These are phyloP conservation scores for Aleurites moluccanus DNA, from an alignment of 441 rosid genomes.

Conservation along the genomic window DNA sequence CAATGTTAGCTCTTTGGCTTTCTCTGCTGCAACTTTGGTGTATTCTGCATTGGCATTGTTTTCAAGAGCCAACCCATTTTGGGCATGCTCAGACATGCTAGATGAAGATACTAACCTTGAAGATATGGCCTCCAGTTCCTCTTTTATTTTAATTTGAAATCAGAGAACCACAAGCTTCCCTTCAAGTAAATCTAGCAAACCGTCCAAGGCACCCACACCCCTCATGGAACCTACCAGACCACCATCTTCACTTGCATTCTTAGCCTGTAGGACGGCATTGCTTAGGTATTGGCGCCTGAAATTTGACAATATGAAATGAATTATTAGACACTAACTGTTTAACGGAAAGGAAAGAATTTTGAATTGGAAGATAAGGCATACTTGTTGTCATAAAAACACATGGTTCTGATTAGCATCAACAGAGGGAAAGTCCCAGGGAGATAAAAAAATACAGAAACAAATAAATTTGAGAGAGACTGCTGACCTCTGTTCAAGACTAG, in stretches of 20 bases:
- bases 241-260: conserved; percentile 74
- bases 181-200: conserved; percentile 91
- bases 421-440: neutral
- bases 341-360: neutral
- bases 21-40: conserved; percentile 63
- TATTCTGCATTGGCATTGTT: conserved; percentile 41
- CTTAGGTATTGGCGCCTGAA: conserved; percentile 86
- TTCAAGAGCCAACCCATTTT: conserved; percentile 45
- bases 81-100: conserved; percentile 52
- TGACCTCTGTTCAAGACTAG: conserved; percentile 85
- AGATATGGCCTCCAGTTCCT: conserved; percentile 71
- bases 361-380: neutral
- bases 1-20: conserved; percentile 81
- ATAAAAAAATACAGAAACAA: conserved; percentile 4
- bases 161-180: conserved; percentile 91
- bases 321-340: conserved; percentile 21
- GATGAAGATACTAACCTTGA: conserved; percentile 51
- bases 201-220: conserved; percentile 53
- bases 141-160: conserved; percentile 89
- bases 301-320: conserved; percentile 32
- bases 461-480: conserved; percentile 13
- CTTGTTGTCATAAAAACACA: neutral
- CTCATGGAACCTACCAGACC: conserved; percentile 40
- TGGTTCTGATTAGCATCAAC: neutral
- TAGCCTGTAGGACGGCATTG: conserved; percentile 94